Evolutionary conservation across 2,329 filamentous ascomycete species (phyloP).

Genomic region (Fusarium avenaceum): DNA sequence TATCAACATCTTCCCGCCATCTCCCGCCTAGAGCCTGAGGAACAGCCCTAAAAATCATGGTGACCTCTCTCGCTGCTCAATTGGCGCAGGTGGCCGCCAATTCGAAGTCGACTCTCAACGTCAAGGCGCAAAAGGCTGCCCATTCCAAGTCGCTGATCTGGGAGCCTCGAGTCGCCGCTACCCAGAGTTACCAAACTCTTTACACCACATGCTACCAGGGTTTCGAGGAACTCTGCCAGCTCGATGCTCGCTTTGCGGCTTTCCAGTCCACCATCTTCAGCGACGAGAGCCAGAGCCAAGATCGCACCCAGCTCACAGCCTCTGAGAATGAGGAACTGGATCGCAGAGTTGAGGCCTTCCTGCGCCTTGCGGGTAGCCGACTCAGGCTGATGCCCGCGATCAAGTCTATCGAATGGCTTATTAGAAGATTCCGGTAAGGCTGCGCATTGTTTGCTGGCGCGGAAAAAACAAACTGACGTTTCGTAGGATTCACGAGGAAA

Average conservation of each 20-base stretch:
- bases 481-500: constrained; percentile 87
- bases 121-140: constrained; percentile 91
- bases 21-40: constrained; percentile 45
- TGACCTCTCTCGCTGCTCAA: constrained; percentile 91
- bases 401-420: constrained; percentile 94
- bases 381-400: constrained; percentile 88
- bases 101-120: constrained; percentile 89
- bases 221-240: constrained; percentile 89
- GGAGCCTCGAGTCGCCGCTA: constrained; percentile 84
- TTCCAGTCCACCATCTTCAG: constrained; percentile 89
- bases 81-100: constrained; percentile 91
- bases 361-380: constrained; percentile 81
- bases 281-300: constrained; percentile 90
- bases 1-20: constrained; percentile 41
- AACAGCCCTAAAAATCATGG: constrained; percentile 67
- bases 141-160: constrained; percentile 97
- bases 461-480: constrained; percentile 17
- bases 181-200: constrained; percentile 90
- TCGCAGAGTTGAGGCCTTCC: constrained; percentile 81
- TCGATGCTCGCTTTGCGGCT: constrained; percentile 82
- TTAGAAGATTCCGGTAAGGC: constrained; percentile 85
- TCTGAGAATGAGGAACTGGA: constrained; percentile 87
- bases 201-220: constrained; percentile 90
- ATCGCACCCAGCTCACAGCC: constrained; percentile 85
- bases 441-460: background rate